phyloP scores from a whole-genome alignment of 371 early-diverging fungal species.

The Mucor plumbeus region DNA sequence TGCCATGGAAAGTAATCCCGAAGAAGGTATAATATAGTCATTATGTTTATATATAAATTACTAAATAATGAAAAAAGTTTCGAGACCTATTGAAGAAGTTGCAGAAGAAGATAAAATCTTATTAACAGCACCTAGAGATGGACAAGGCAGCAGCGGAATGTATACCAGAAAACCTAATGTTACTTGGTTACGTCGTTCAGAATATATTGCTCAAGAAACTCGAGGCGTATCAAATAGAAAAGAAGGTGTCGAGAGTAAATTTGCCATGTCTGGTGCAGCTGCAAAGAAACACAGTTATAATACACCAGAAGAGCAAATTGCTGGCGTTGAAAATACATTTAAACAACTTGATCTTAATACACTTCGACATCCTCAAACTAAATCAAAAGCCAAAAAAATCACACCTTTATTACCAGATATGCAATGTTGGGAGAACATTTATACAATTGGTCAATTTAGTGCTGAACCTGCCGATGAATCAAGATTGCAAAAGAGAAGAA shows the following conservation, averaged over 20 bases:
- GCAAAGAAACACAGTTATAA: slow-evolving; percentile 41
- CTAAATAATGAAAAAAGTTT: slow-evolving; percentile 10
- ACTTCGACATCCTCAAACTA: slow-evolving; percentile 78
- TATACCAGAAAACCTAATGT: slow-evolving; percentile 48
- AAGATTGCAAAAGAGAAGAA: slow-evolving; percentile 34
- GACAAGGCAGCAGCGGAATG: slow-evolving; percentile 24
- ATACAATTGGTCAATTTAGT: slow-evolving; percentile 74
- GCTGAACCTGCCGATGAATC: slow-evolving; percentile 70
- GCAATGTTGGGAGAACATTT: slow-evolving; percentile 67
- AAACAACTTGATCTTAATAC: slow-evolving; percentile 48
- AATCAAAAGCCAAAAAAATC: slow-evolving; percentile 74
- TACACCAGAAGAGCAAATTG: slow-evolving; percentile 66
- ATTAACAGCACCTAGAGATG: slow-evolving; percentile 54
- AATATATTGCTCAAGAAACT: slow-evolving; percentile 60
- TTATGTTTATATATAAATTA: too few species aligned
- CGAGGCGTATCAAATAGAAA: slow-evolving; percentile 30
- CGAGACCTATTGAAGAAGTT: slow-evolving; percentile 45
- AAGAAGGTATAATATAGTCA: slow-evolving; percentile 25
- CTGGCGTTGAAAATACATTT: slow-evolving; percentile 76
- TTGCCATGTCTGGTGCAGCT: slow-evolving; percentile 36
- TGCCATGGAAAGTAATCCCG: slow-evolving; percentile 46
- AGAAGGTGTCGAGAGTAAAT: slow-evolving; percentile 38
- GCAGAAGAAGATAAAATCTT: slow-evolving; percentile 68
- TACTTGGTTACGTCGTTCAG: slow-evolving; percentile 72
- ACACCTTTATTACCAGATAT: slow-evolving; percentile 82